phyloP scores from a whole-genome alignment of 2,329 filamentous ascomycete species.

The Alternaria hordeiaustralica region DNA sequence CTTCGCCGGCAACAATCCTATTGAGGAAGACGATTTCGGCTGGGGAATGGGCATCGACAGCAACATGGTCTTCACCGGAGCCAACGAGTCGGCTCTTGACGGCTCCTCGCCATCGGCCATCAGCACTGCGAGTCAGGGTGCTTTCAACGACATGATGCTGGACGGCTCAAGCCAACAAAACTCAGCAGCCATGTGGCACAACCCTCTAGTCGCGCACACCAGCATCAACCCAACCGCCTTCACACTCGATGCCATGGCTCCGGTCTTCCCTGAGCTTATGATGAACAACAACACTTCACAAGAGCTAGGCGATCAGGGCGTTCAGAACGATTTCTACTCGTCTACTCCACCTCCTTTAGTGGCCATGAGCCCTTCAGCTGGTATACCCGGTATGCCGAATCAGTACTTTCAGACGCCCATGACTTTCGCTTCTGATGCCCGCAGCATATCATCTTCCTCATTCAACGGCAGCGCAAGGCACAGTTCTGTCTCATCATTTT shows the following conservation, averaged over 20 bases:
- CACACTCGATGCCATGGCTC: constrained; percentile 74
- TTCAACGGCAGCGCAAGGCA: constrained; percentile 70
- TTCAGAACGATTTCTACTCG: constrained; percentile 74
- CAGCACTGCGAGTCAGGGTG: constrained; percentile 91
- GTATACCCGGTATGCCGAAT: constrained; percentile 68
- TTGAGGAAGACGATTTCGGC: constrained; percentile 79
- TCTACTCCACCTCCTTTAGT: constrained; percentile 78
- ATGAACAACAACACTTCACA: constrained; percentile 74
- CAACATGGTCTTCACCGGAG: constrained; percentile 59
- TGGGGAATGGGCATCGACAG: constrained; percentile 86
- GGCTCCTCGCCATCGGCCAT: constrained; percentile 95
- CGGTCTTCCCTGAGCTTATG: constrained; percentile 77
- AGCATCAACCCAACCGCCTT: constrained; percentile 71
- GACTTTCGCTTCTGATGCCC: constrained; percentile 72
- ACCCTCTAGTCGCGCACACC: constrained; percentile 68
- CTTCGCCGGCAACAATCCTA: constrained; percentile 65
- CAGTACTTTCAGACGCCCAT: constrained; percentile 70
- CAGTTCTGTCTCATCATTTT: constrained; percentile 66
- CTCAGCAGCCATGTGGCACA: constrained; percentile 49
- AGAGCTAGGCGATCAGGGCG: constrained; percentile 72
- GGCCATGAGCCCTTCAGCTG: constrained; percentile 71
- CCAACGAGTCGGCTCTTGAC: constrained; percentile 82
- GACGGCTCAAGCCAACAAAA: constrained; percentile 66
- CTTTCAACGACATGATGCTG: constrained; percentile 88
- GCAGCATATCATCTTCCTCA: constrained; percentile 68